Conservation (phyloP, 352 stramenopile genomes). For the Pilasporangium apinafurcum region DNA sequence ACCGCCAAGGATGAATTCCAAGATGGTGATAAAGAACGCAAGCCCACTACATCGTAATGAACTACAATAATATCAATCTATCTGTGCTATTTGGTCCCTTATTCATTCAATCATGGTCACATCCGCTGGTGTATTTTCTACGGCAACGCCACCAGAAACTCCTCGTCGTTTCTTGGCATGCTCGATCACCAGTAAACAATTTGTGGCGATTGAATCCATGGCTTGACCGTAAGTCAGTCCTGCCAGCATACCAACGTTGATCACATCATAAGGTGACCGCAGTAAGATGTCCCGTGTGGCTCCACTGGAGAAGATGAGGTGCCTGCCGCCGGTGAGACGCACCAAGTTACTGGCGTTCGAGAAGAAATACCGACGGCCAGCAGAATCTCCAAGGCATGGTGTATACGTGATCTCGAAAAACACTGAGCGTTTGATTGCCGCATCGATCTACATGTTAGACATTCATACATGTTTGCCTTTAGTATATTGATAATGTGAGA, state of each 20-base stretch:
- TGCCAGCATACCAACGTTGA: slow-evolving; percentile 71
- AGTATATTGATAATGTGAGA: not conserved
- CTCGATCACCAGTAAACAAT: slow-evolving; percentile 44
- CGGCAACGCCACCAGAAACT: slow-evolving; percentile 32
- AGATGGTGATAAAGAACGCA: slow-evolving; percentile 1
- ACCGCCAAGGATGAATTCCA: not conserved
- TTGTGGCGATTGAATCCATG: slow-evolving; percentile 56
- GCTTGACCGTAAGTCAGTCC: slow-evolving; percentile 68
- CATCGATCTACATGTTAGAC: slow-evolving; percentile 32
- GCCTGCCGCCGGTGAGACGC: slow-evolving; percentile 53
- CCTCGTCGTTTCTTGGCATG: slow-evolving; percentile 53
- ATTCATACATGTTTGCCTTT: too few relatives aligned
- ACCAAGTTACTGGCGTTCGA: slow-evolving; percentile 79
- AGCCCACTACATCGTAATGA: not conserved
- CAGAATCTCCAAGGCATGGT: slow-evolving; percentile 66
- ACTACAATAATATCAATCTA: not conserved
- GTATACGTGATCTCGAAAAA: slow-evolving; percentile 82
- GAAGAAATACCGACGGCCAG: slow-evolving; percentile 80
- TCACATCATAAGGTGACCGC: slow-evolving; percentile 73
- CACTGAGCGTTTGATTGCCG: slow-evolving; percentile 62
- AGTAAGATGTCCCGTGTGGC: slow-evolving; percentile 70
- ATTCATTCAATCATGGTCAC: slow-evolving; percentile 28
- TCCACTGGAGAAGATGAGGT: slow-evolving; percentile 71
- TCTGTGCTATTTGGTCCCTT: not conserved
- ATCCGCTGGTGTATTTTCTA: slow-evolving; percentile 5